These are phyloP conservation scores for Pyrenophora seminiperda DNA, from an alignment of 2,329 filamentous ascomycete genomes.

Conservation along the genomic window DNA sequence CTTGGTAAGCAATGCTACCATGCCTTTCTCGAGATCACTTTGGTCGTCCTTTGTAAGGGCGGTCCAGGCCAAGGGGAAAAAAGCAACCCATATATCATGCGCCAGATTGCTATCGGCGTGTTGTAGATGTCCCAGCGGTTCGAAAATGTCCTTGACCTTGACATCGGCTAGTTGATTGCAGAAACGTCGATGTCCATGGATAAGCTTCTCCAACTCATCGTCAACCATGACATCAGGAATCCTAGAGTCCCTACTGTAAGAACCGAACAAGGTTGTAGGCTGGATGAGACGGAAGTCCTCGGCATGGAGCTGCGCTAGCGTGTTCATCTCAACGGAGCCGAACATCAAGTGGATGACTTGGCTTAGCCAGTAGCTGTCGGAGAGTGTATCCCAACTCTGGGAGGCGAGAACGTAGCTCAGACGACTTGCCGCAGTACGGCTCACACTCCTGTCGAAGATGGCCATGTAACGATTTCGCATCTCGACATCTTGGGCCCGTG, in stretches of 20 bases:
- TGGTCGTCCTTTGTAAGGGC: slow-evolving; percentile 86
- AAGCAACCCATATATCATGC: slow-evolving; percentile 84
- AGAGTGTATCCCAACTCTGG: slow-evolving; percentile 96
- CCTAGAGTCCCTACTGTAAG: slow-evolving; percentile 72
- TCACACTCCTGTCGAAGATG: slow-evolving; percentile 93
- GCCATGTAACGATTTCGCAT: slow-evolving; percentile 97
- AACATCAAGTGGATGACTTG: slow-evolving; percentile 93
- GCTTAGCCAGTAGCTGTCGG: slow-evolving; percentile 94
- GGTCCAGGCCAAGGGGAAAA: slow-evolving; percentile 95
- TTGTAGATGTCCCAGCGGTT: slow-evolving; percentile 89
- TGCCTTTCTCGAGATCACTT: slow-evolving; percentile 83
- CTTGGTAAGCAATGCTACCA: slow-evolving; percentile 89
- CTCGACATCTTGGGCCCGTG: slow-evolving; percentile 87
- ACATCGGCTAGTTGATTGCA: slow-evolving; percentile 82
- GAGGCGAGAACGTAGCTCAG: slow-evolving; percentile 86
- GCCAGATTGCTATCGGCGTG: slow-evolving; percentile 83
- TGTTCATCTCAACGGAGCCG: slow-evolving; percentile 85
- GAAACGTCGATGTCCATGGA: slow-evolving; percentile 81
- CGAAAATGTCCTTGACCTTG: slow-evolving; percentile 84
- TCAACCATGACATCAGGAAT: slow-evolving; percentile 73
- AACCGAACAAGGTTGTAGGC: slow-evolving; percentile 72
- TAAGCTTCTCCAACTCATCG: slow-evolving; percentile 78
- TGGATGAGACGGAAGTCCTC: slow-evolving; percentile 84
- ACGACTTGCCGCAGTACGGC: slow-evolving; percentile 86
- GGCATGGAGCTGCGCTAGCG: slow-evolving; percentile 74